Percentiles rank a stretch among this genome's conserved stretches.
Evolutionary conservation across 306 rosid genomes (phyloP).

Genomic region (Quercus parvula): DNA sequence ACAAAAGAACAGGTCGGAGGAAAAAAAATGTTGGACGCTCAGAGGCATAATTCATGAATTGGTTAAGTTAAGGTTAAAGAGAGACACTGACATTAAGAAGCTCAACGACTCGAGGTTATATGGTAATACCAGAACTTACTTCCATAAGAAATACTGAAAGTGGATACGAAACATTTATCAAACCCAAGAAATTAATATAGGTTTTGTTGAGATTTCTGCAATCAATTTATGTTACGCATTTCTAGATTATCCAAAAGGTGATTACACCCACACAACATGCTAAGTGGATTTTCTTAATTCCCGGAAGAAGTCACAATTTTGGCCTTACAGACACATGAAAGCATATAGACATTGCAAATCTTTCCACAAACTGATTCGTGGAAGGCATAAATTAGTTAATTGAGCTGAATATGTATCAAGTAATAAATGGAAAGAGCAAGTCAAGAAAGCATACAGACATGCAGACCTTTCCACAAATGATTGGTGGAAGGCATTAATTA

Average conservation of each 20-base stretch:
- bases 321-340: background rate
- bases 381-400: background rate
- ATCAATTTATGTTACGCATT: too few relatives aligned
- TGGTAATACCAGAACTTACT: background rate
- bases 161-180: background rate
- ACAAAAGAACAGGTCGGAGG: background rate
- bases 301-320: background rate
- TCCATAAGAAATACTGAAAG: background rate
- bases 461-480: background rate
- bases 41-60: background rate
- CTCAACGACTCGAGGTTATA: background rate
- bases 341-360: background rate
- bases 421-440: constrained; percentile 6
- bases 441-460: background rate
- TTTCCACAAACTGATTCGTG: background rate
- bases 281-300: background rate
- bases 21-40: background rate
- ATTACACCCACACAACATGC: too few relatives aligned
- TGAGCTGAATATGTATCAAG: background rate
- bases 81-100: background rate
- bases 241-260: too few relatives aligned
- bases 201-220: too few relatives aligned
- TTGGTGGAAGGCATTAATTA: background rate
- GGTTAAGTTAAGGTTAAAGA: background rate
- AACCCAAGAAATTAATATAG: background rate